A percentile compares a stretch with the other conserved stretches of the same genome.
Evolutionary conservation across 2,329 filamentous ascomycete genomes (phyloP).

Genomic region (Trichoderma sp.): DNA sequence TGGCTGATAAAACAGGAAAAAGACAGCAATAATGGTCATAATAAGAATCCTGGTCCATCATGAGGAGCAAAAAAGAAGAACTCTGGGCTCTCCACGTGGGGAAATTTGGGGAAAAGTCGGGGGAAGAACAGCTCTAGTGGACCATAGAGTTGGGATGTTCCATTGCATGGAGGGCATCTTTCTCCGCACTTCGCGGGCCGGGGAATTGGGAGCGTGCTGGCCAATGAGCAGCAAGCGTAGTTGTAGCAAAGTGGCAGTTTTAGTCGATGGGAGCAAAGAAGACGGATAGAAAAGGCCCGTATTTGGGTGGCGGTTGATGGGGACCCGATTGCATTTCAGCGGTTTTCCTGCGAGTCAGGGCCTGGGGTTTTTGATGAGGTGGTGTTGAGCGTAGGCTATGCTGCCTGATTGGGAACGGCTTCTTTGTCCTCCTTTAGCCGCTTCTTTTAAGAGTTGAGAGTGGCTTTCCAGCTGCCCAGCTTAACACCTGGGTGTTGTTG

Average conservation of each 20-base stretch:
- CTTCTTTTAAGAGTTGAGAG: background rate
- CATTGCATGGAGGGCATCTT: background rate
- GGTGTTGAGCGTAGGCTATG: slow-evolving; percentile 13
- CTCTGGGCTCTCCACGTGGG: slow-evolving; percentile 13
- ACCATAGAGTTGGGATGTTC: slow-evolving; percentile 5
- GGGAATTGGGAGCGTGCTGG: background rate
- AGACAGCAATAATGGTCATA: background rate
- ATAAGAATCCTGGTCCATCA: background rate
- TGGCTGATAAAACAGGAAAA: too few relatives aligned
- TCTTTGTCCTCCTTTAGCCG: slow-evolving; percentile 18
- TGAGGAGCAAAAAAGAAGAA: background rate
- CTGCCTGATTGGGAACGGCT: background rate
- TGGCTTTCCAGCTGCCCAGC: too few relatives aligned
- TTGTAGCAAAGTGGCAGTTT: too few relatives aligned
- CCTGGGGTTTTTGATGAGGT: background rate
- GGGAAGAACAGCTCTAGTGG: slow-evolving; percentile 3
- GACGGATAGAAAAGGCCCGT: background rate
- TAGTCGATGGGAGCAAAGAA: too few relatives aligned
- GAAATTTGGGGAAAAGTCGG: slow-evolving; percentile 4
- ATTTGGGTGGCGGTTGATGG: background rate
- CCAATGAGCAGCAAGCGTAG: background rate
- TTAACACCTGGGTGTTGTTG: too few relatives aligned
- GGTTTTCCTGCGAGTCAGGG: slow-evolving; percentile 8
- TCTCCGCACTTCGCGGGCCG: slow-evolving; percentile 1
- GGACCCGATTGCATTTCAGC: background rate